Evolutionary conservation across 345 rosid species (phyloP), one percentile per base, ranked within the genome.

Genomic region (Nasturtium officinale): DNA sequence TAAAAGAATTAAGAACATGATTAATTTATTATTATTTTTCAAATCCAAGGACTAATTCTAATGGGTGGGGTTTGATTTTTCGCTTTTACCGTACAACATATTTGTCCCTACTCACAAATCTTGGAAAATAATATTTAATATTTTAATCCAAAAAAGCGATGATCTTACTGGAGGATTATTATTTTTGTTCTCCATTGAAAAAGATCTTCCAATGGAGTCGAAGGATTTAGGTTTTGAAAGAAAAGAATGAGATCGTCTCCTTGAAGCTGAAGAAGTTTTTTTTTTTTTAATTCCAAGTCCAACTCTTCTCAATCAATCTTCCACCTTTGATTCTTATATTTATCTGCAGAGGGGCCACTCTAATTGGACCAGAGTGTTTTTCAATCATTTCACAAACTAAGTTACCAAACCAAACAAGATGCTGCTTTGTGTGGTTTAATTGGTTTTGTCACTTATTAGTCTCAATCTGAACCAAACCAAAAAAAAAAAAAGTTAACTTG

Each of bases 241-340:
- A 71, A 55, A 35, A 23, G 28, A 9, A 4, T 48, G 68, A 58
- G 62, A 51, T 75, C 15, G 62, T 53, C 20, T 68, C 67, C 74
- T 60, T 75, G 56, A 57, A 33, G 71, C 35, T 47, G n/a, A 20
- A 33, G 16, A 18, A 33, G n/a, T 6, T 16, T 42, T 58, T 57
- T 58, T 9, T 18, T n/a, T n/a, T n/a, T n/a, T n/a, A n/a, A n/a
- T 29, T 47, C 25, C 25, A 35, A 6, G 38, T 55, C 60, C 9
- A 33, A 18, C 10, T 18, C 23, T 28, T 28, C 13, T n/a, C n/a
- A n/a, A n/a, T 25, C 21, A 23, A 17, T 17, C 20, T 43, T 43
- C 61, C 12, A 32, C n/a, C 2, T 32, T 5, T 18, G 9, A 58
- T 18, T 16, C 3, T 56, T 4, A 6, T 7, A 29, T 0, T 42